Evolutionary conservation across 352 stramenopile genomes (phyloP), one percentile per base, ranked within the genome.

Genomic region (Globisporangium solare): DNA sequence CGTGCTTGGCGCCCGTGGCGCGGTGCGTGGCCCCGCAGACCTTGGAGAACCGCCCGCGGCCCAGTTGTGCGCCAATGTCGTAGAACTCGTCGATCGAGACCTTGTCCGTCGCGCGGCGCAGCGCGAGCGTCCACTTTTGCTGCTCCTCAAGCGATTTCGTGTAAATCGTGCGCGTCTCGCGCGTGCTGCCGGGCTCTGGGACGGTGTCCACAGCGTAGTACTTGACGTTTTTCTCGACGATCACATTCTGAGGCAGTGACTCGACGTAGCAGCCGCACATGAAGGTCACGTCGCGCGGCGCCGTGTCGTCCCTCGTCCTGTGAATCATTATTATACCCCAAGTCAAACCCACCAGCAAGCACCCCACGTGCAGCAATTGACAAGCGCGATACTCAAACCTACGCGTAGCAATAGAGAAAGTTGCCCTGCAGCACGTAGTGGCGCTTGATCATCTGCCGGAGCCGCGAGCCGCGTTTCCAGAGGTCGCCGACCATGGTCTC

Each of bases 191-290:
- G 18, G 79, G 78, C 49, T 91, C 82, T 0, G 80, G 79, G 2
- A 87, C 72, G 50, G 97, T 94, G 54, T 97, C 84, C 31, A 97
- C 90, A 20, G 83, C 88, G 55, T 76, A 97, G 55, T 92, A 96
- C 56, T 85, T 87, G 37, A 77, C 65, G 5, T 76, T 69, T 35
- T 96, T 94, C 62, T 95, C 84, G 8, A 88, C 56, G 17, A 89
- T 83, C 17, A 79, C 60, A 20, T 76, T 71, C 47, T 85, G 73
- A 1, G 72, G 57, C 5, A 79, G 67, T 8, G 77, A 66, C 37
- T 92, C 80, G 27, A 92, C 74, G 61, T 96, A 94, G 62, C 80
- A 89, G 46, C 81, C 81, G 22, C 79, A 88, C 54, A 92, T 66
- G 56, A 94, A 94, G 17, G 79, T 88, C 50, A 92, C 83, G 6